Base-by-base conservation (phyloP, 75 land plant genomes). In the Pinus tabuliformis region DNA sequence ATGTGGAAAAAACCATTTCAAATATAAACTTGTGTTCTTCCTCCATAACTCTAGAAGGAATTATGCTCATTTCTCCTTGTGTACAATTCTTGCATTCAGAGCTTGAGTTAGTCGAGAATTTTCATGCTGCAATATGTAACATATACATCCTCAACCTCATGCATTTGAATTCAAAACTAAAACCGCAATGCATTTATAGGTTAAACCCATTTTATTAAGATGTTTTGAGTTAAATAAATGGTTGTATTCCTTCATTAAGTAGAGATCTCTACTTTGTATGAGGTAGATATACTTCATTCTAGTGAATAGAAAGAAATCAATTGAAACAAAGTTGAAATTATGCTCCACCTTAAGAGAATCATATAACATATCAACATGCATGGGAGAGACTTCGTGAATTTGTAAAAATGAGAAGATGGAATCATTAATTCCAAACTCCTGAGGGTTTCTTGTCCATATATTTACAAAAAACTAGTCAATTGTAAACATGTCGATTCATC, bases 311-410 rank as follows among this genome's bases (percentile, higher is more conserved):
- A 36, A 63, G 24, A 63, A 30, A 63, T 30, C 13, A 63, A 15
- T 13, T 26, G 13, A 45, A 70, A 42, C 20, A 21, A 6, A 70
- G 37, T 4, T 42, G 16, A 70, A 45, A 36, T 70, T 20, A 11
- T 8, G 33, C 37, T 70, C 7, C 45, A 70, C 72, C 72, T 70
- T 42, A 21, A 70, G 56, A 45, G 54, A 56, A 42, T n/a, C 72
- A 42, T 42, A 13, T 21, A 70, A 70, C 72, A 20, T 37, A 21
- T 70, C 52, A 3, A 45, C 21, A 21, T 70, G 52, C 49, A 45
- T 45, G 8, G 73, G 56, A 71, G 73, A 71, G 28, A 71, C 24
- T n/a, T 49, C 49, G 22, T 71, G 42, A 49, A 1, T 49, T 56
- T 71, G 73, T 45, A 20, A 17, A 39, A 71, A n/a, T 42, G 0